A percentile compares a stretch with the other conserved stretches of the same genome.
Conservation (phyloP, 306 rosid species). For the Rosa rugosa region DNA sequence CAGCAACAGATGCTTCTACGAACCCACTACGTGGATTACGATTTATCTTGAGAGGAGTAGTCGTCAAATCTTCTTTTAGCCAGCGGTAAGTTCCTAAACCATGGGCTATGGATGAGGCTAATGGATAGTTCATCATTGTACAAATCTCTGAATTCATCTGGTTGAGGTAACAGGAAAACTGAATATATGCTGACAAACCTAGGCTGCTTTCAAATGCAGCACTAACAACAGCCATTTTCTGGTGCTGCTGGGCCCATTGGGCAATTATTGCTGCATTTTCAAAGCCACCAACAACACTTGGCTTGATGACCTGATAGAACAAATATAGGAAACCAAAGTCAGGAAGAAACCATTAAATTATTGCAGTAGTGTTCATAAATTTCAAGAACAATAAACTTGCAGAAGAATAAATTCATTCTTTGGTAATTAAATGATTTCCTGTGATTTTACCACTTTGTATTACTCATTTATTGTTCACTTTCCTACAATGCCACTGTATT, state of each 20-base stretch:
- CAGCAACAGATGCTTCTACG: slow-evolving; percentile 69
- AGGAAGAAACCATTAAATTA: neutral
- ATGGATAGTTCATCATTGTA: slow-evolving; percentile 35
- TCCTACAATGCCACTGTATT: neutral
- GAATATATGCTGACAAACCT: slow-evolving; percentile 83
- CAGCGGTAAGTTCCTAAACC: slow-evolving; percentile 91
- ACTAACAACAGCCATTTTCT: slow-evolving; percentile 88
- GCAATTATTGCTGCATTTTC: slow-evolving; percentile 80
- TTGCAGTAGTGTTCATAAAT: neutral
- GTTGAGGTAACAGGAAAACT: slow-evolving; percentile 73
- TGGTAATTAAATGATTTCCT: neutral
- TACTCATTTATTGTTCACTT: neutral
- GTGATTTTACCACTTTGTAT: neutral
- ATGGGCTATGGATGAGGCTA: slow-evolving; percentile 61
- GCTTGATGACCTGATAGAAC: slow-evolving; percentile 81
- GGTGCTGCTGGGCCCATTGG: slow-evolving; percentile 82
- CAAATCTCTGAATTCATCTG: slow-evolving; percentile 45
- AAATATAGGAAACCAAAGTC: slow-evolving; percentile 6
- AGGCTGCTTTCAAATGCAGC: slow-evolving; percentile 92
- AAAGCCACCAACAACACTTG: slow-evolving; percentile 92
- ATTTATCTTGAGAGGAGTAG: slow-evolving; percentile 50
- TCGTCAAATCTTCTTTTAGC: slow-evolving; percentile 79
- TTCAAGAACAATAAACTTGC: neutral
- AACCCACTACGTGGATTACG: slow-evolving; percentile 57
- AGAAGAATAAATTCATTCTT: neutral